Conservation (phyloP, 176 grass and related monocot species). For the Musa beccarii region DNA sequence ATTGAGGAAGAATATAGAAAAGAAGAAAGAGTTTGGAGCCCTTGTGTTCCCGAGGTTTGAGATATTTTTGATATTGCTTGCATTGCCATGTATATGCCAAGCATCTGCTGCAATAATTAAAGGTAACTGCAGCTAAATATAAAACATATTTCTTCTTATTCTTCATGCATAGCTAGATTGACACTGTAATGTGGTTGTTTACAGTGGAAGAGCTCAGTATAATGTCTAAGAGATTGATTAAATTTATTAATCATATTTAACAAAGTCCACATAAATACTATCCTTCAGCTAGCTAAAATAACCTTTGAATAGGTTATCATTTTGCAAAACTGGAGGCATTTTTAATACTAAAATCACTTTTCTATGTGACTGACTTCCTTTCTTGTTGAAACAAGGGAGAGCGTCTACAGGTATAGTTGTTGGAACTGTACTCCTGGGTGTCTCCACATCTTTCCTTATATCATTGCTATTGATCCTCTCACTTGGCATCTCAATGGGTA, state of each 20-base stretch:
- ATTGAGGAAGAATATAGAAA: conserved; percentile 26
- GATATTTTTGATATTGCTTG: conserved; percentile 57
- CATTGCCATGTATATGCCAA: conserved; percentile 60
- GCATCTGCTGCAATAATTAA: conserved; percentile 54
- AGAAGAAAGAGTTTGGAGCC: conserved; percentile 24
- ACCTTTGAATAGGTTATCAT: too few relatives aligned
- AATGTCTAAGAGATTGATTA: not conserved
- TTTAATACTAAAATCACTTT: too few relatives aligned
- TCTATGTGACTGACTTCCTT: not conserved
- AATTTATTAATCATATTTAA: not conserved
- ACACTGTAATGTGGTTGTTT: not conserved
- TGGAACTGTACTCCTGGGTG: conserved; percentile 43
- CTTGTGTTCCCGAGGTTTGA: conserved; percentile 73
- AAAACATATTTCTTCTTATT: not conserved
- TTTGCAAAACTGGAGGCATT: too few relatives aligned
- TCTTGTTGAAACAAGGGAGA: conserved; percentile 28
- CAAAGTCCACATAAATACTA: too few relatives aligned
- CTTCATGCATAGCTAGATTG: not conserved
- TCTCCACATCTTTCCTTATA: conserved; percentile 40
- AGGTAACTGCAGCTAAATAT: conserved; percentile 19
- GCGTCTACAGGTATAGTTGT: conserved; percentile 34
- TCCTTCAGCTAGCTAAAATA: too few relatives aligned
- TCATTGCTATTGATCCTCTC: conserved; percentile 64
- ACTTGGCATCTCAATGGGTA: conserved; percentile 68
- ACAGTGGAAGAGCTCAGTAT: not conserved